These are phyloP conservation scores for Claviceps sp. DNA, from an alignment of 2,329 filamentous ascomycete genomes.

Conservation along the genomic window DNA sequence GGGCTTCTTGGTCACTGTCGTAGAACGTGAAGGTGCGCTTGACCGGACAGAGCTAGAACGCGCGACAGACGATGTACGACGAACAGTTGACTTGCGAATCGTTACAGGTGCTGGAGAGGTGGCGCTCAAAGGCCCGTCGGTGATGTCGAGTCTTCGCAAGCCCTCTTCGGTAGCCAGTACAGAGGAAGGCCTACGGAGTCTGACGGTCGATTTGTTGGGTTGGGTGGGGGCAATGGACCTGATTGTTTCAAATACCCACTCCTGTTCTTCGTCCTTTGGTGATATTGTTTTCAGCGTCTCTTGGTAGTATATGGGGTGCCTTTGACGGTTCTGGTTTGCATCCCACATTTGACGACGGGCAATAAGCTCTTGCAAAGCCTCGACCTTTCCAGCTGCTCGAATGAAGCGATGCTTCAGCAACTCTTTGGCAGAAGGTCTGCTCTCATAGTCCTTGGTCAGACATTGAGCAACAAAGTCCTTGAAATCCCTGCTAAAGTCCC, in stretches of 20 bases:
- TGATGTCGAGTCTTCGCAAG: conserved; percentile 46
- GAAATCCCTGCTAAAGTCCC: conserved; percentile 77
- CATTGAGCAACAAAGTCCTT: conserved; percentile 89
- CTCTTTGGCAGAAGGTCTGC: conserved; percentile 72
- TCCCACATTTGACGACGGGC: conserved; percentile 73
- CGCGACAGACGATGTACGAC: conserved; percentile 32
- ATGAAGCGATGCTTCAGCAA: conserved; percentile 83
- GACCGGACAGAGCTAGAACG: conserved; percentile 19
- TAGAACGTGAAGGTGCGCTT: conserved; percentile 29
- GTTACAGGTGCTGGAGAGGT: conserved; percentile 41
- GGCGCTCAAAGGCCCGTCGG: conserved; percentile 45
- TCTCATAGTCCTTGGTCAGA: conserved; percentile 81
- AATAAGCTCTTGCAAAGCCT: conserved; percentile 77
- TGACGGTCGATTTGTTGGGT: conserved; percentile 40
- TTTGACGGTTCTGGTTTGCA: conserved; percentile 53
- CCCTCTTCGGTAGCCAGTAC: conserved; percentile 46
- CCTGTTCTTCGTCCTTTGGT: conserved; percentile 58
- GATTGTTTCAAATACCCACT: conserved; percentile 93
- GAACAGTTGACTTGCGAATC: conserved; percentile 45
- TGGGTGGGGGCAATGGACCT: conserved; percentile 44
- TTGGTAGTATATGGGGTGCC: conserved; percentile 77
- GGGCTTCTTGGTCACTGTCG: conserved; percentile 53
- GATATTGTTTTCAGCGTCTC: conserved; percentile 71
- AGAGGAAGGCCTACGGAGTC: conserved; percentile 41
- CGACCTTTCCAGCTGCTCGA: conserved; percentile 71